Evolutionary conservation across 2,329 filamentous ascomycete species (phyloP).

Genomic region (Anisogramma anomala): DNA sequence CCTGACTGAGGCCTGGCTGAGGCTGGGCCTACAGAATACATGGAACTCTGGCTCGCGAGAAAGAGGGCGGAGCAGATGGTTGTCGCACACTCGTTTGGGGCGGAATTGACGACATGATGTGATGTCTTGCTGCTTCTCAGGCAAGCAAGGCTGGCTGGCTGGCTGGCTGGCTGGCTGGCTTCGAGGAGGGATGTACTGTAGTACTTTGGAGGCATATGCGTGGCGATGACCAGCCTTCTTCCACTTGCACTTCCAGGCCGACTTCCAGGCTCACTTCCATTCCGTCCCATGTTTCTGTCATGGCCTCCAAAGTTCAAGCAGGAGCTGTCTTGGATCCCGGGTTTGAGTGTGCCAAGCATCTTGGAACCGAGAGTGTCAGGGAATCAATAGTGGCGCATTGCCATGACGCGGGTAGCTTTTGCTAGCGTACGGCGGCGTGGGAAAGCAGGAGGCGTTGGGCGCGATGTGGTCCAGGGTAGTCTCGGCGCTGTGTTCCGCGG

Average conservation of each 20-base stretch:
- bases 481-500: too few species aligned
- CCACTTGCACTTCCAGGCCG: neutral
- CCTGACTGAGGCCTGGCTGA: too few species aligned
- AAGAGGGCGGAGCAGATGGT: too few species aligned
- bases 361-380: conserved; percentile 11
- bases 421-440: conserved; percentile 1
- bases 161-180: too few species aligned
- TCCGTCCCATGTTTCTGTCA: neutral
- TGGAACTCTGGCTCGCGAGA: neutral
- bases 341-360: conserved; percentile 11
- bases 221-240: neutral
- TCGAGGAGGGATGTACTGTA: neutral
- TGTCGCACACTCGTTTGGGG: neutral
- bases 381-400: too few species aligned
- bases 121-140: neutral
- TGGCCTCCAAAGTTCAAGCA: neutral
- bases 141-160: too few species aligned
- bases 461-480: too few species aligned
- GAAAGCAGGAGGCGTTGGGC: neutral
- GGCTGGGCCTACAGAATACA: too few species aligned
- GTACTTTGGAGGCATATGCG: neutral
- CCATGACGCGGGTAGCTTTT: too few species aligned
- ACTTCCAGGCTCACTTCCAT: neutral
- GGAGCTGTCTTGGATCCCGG: neutral
- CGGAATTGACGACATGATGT: neutral